A percentile compares a stretch with the other conserved stretches of the same genome.
These are phyloP conservation scores for Picochlorum sp. DNA, from an alignment of 139 green algal species.

Conservation along the genomic window DNA sequence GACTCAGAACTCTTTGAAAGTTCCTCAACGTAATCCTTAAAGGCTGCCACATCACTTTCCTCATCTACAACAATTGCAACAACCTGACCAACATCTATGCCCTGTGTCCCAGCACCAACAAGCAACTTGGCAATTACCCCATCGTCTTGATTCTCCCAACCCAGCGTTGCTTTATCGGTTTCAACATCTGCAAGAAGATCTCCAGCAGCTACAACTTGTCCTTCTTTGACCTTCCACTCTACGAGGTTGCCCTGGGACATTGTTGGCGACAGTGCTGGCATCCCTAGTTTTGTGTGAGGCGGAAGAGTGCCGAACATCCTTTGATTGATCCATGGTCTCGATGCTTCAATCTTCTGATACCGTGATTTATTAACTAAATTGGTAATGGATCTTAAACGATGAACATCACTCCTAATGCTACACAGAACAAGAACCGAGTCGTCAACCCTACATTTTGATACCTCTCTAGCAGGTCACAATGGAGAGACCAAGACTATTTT, in stretches of 20 bases:
- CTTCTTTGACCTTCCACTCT: constrained; percentile 47
- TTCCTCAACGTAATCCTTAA: constrained; percentile 39
- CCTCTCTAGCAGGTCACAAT: too few species aligned
- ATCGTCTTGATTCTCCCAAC: constrained; percentile 65
- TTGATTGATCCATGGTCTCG: not conserved
- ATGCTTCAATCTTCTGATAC: not conserved
- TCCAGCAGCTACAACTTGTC: constrained; percentile 56
- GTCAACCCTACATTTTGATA: too few species aligned
- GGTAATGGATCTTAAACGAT: not conserved
- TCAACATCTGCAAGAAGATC: constrained; percentile 84
- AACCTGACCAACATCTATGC: constrained; percentile 47
- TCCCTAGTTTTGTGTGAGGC: constrained; percentile 30
- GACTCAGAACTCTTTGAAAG: not conserved
- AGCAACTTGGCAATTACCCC: constrained; percentile 70
- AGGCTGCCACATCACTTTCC: constrained; percentile 41
- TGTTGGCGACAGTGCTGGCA: constrained; percentile 84
- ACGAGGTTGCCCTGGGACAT: constrained; percentile 68
- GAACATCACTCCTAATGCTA: too few species aligned
- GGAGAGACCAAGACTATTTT: too few species aligned
- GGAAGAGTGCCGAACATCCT: not conserved
- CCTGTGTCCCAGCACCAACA: constrained; percentile 46
- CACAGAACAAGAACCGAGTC: too few species aligned
- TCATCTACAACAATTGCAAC: constrained; percentile 85
- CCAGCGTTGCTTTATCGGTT: constrained; percentile 81
- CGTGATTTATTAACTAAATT: not conserved